Conservation (phyloP, 2,329 filamentous ascomycete genomes). For the Aspergillus pseudoterreus region DNA sequence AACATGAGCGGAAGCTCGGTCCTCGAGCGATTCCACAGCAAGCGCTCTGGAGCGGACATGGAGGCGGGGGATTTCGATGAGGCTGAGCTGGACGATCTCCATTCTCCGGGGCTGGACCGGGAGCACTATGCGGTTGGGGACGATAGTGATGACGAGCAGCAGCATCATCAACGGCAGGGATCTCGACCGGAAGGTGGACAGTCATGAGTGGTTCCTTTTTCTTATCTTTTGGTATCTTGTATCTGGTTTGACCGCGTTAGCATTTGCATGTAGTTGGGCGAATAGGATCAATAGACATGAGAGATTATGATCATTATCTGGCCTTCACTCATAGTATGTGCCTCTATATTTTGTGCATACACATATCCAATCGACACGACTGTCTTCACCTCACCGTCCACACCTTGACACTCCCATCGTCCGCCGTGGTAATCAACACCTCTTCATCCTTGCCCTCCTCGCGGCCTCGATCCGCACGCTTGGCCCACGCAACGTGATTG, state of each 20-base stretch:
- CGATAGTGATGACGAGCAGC: constrained; percentile 37
- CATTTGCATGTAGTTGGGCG: neutral
- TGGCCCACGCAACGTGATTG: constrained; percentile 88
- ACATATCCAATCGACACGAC: neutral
- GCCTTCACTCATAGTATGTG: too few relatives aligned
- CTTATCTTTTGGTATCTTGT: constrained; percentile 5
- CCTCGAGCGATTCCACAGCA: constrained; percentile 47
- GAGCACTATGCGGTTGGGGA: constrained; percentile 49
- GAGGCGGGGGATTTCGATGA: constrained; percentile 63
- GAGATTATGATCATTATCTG: neutral
- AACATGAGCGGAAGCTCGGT: constrained; percentile 40
- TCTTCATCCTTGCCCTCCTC: constrained; percentile 61
- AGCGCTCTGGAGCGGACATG: constrained; percentile 46
- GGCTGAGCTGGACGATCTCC: constrained; percentile 55
- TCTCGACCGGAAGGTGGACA: constrained; percentile 5
- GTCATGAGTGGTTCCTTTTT: constrained; percentile 5
- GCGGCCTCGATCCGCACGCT: constrained; percentile 63
- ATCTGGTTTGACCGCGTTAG: constrained; percentile 1
- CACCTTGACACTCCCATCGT: constrained; percentile 81
- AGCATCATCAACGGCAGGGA: constrained; percentile 7
- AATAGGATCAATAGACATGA: constrained; percentile 5
- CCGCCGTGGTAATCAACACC: constrained; percentile 84
- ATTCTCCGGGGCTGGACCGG: constrained; percentile 30
- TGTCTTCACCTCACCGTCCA: constrained; percentile 58
- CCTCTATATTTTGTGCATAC: too few relatives aligned